Evolutionary conservation across 108 stramenopile genomes (phyloP).

Genomic region (Pseudonitzschia pungens): DNA sequence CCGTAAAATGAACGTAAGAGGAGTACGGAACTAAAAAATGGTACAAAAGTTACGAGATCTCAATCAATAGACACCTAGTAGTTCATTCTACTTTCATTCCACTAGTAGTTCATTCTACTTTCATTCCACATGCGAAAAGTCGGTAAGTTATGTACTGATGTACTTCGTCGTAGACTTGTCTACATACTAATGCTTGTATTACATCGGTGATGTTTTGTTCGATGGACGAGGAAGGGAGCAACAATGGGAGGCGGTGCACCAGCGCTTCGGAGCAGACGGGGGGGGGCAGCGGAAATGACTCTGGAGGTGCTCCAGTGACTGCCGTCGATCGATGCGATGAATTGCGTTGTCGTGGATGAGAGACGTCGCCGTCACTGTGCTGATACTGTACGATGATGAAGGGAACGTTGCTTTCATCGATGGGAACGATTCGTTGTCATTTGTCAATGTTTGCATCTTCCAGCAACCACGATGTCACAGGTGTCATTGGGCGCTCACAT

Average conservation of each 20-base stretch:
- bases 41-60: background rate
- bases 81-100: background rate
- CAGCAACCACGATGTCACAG: background rate
- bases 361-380: background rate
- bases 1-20: background rate
- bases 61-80: background rate
- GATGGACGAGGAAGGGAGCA: background rate
- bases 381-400: background rate
- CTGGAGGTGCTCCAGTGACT: background rate
- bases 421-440: too few species aligned
- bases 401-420: background rate
- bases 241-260: background rate
- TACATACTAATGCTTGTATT: background rate
- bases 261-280: background rate
- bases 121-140: slow-evolving; percentile 10
- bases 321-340: background rate
- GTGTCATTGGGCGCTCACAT: background rate
- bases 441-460: background rate
- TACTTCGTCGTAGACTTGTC: background rate
- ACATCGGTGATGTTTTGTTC: slow-evolving; percentile 4
- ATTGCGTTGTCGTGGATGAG: background rate
- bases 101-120: slow-evolving; percentile 4
- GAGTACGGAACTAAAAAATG: background rate
- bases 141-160: slow-evolving; percentile 2
- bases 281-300: background rate